phyloP scores from a whole-genome alignment of 169 alveolate species.

The Plasmodium sp. region DNA sequence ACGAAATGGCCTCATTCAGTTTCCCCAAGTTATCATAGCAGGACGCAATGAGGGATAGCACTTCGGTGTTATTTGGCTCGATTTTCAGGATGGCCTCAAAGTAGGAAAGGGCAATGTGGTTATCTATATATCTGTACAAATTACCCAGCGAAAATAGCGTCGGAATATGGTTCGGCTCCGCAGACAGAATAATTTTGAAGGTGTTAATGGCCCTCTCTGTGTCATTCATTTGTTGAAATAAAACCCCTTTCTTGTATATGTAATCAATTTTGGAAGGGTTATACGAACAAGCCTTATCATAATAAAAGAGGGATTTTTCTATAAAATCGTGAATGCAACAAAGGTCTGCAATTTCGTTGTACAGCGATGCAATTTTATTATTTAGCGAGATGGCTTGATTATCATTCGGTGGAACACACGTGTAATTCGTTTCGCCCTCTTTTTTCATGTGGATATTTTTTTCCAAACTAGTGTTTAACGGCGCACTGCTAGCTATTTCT shows the following conservation, averaged over 20 bases:
- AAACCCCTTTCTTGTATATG: conserved; percentile 68
- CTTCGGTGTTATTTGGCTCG: conserved; percentile 67
- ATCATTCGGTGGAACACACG: neutral
- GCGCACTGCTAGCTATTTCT: neutral
- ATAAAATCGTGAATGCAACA: conserved; percentile 70
- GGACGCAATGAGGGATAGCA: conserved; percentile 59
- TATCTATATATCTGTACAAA: conserved; percentile 68
- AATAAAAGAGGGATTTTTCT: conserved; percentile 58
- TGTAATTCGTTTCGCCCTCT: neutral
- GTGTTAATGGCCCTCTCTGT: conserved; percentile 58
- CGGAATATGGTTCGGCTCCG: conserved; percentile 42
- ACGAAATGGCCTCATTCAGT: conserved; percentile 68
- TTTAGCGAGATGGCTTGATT: conserved; percentile 15
- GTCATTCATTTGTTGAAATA: conserved; percentile 72
- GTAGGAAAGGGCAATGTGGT: conserved; percentile 50
- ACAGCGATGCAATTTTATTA: conserved; percentile 65
- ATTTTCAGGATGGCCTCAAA: conserved; percentile 71
- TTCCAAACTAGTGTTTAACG: neutral
- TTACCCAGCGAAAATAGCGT: conserved; percentile 66
- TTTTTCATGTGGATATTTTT: neutral
- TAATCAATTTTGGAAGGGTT: conserved; percentile 67
- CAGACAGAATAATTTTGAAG: conserved; percentile 26
- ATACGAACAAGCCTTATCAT: conserved; percentile 64
- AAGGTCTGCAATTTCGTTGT: conserved; percentile 66
- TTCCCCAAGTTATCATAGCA: conserved; percentile 59